Conservation (phyloP, 1,139 yeast species). For the Protomyces inundatus region DNA sequence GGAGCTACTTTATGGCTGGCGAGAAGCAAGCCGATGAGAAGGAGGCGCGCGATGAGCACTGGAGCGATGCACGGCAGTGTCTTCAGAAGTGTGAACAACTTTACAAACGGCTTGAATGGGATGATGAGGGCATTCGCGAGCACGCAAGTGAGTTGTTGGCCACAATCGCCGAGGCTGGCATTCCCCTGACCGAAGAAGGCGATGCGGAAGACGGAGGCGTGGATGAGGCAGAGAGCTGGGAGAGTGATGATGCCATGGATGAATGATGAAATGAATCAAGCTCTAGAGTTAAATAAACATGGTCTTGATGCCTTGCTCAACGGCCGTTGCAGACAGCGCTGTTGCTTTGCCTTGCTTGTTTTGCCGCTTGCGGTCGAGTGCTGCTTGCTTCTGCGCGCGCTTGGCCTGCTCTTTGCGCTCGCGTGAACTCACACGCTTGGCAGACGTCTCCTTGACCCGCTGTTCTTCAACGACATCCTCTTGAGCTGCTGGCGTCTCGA, state of each 20-base stretch:
- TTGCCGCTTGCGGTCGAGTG: conserved; percentile 2
- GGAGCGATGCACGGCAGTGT: conserved; percentile 27
- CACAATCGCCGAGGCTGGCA: conserved; percentile 16
- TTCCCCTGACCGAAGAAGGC: conserved; percentile 6
- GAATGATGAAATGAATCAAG: neutral
- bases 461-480: neutral
- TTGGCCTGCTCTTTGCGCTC: conserved; percentile 18
- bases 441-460: neutral
- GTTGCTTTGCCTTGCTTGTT: neutral
- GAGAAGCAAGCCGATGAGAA: neutral
- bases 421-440: conserved; percentile 3
- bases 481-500: neutral
- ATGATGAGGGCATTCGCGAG: conserved; percentile 27
- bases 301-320: neutral
- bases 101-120: conserved; percentile 23
- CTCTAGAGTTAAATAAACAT: neutral
- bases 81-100: conserved; percentile 15
- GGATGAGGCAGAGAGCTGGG: conserved; percentile 11
- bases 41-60: conserved; percentile 23
- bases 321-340: neutral
- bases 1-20: conserved; percentile 25
- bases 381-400: conserved; percentile 18
- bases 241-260: conserved; percentile 25
- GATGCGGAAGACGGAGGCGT: conserved; percentile 3
- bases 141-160: conserved; percentile 28